Evolutionary conservation across 331 rosid genomes (phyloP).

Genomic region (Malus hybrid): DNA sequence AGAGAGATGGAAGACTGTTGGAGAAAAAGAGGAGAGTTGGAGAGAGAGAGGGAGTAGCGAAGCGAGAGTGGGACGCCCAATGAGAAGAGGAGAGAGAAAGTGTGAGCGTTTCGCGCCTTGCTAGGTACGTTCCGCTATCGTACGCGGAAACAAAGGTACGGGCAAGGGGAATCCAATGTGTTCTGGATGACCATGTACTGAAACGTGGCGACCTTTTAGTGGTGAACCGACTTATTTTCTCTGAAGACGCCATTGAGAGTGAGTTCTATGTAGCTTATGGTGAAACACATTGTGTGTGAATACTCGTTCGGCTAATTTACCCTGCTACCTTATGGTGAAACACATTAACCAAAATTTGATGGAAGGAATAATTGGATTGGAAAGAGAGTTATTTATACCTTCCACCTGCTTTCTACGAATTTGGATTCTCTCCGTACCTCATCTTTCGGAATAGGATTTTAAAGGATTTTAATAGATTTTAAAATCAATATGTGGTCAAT

Average conservation of each 20-base stretch:
- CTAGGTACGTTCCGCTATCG: neutral
- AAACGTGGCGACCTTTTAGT: neutral
- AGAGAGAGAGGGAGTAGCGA: neutral
- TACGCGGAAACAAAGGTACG: neutral
- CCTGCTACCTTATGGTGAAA: neutral
- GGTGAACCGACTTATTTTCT: neutral
- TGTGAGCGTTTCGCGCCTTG: neutral
- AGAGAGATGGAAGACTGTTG: too few relatives aligned
- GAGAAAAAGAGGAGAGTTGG: too few relatives aligned
- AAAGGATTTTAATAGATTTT: too few relatives aligned
- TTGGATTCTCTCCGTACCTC: too few relatives aligned
- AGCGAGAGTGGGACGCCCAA: slow-evolving; percentile 6
- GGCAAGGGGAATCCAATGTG: neutral
- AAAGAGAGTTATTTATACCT: too few relatives aligned
- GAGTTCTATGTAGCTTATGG: neutral
- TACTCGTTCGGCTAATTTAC: neutral
- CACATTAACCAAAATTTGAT: too few relatives aligned
- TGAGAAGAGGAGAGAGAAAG: neutral
- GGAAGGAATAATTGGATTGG: too few relatives aligned
- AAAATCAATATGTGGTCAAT: too few relatives aligned
- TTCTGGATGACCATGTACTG: neutral
- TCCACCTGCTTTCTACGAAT: too few relatives aligned
- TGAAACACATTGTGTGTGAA: neutral
- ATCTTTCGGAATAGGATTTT: too few relatives aligned
- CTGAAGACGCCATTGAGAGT: neutral